Percentiles rank a stretch among this genome's conserved stretches.
Conservation (phyloP, 768 basidiomycete species). For the Auriscalpium orientale region DNA sequence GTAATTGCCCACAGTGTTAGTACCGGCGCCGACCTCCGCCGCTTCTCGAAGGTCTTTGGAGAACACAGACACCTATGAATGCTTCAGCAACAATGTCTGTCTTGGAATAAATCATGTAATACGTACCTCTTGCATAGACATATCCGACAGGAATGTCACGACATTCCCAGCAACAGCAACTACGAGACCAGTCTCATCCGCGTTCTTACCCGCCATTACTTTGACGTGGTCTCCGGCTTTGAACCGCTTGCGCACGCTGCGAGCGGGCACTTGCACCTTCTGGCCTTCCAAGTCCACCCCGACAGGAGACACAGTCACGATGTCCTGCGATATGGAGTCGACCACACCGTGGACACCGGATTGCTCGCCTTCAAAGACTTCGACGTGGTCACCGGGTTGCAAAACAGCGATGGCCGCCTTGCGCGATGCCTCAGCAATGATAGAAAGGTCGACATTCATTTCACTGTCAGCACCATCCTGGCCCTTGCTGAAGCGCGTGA, state of each 20-base stretch:
- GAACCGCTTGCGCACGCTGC: conserved; percentile 90
- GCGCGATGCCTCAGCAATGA: conserved; percentile 87
- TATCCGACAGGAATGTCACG: conserved; percentile 95
- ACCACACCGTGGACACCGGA: conserved; percentile 89
- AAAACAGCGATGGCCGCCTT: conserved; percentile 89
- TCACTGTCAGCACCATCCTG: conserved; percentile 65
- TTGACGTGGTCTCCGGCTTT: conserved; percentile 98
- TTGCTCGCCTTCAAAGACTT: conserved; percentile 96
- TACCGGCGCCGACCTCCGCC: conserved; percentile 90
- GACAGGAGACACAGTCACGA: conserved; percentile 75
- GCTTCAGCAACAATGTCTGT: neutral
- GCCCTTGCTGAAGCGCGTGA: conserved; percentile 78
- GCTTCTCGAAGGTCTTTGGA: conserved; percentile 96
- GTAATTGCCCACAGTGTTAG: conserved; percentile 86
- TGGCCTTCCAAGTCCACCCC: conserved; percentile 82
- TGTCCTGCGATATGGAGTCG: conserved; percentile 80
- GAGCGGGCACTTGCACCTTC: conserved; percentile 77
- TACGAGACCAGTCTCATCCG: conserved; percentile 93
- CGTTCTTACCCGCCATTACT: conserved; percentile 92
- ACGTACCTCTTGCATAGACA: conserved; percentile 87
- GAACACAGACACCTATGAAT: conserved; percentile 82
- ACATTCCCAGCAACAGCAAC: conserved; percentile 86
- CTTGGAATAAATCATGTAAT: neutral
- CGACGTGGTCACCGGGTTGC: conserved; percentile 97
- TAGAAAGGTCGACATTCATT: conserved; percentile 73